Evolutionary conservation across 1,284 basidiomycete genomes (phyloP), one percentile per base, ranked within the genome.

Genomic region (Cryptococcus sp.): DNA sequence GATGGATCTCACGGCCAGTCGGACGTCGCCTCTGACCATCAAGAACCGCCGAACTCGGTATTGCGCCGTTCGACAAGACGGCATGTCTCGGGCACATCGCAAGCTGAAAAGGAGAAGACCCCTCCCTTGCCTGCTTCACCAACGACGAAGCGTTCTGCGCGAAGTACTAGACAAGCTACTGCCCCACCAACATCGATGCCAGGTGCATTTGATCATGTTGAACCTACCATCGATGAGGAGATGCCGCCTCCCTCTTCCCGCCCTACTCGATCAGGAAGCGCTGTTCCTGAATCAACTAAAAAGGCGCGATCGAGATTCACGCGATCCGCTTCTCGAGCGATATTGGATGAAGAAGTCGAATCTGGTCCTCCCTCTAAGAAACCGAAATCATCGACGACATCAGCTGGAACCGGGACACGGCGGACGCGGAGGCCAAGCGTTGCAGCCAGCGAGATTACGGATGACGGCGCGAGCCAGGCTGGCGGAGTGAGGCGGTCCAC

Each of bases 311-410:
- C 62, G 7, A 60, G 72, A 17, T 65, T 64, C 22, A 73, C 71
- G 3, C 63, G 73, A 25, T 72, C 66, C 11, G 69, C 65, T 0
- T 69, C 70, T 3, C 52, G 70, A 17, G 73, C 74, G 0, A 38
- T 65, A 10, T 47, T 71, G 15, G 62, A 64, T 41, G 71, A 69
- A 51, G 65, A 64, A 16, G 67, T 70, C 10, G 62, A 60, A n/a
- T 25, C 58, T 22, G 50, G 42, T 19, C 54, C 54, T 7, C 49
- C 51, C 5, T 35, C 23, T 25, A 61, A 61, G 47, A 54, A 57
- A 41, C 47, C 51, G 38, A 25, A 51, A 50, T 47, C 44, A n/a
- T 47, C 51, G 10, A 39, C 48, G 11, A 51, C 56, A 42, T 39
- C 58, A 35, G n/a, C 42, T 45, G 42, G 42, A 6, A n/a, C 42